Evolutionary conservation across 306 rosid genomes (phyloP).

Genomic region (Medicago arabica): DNA sequence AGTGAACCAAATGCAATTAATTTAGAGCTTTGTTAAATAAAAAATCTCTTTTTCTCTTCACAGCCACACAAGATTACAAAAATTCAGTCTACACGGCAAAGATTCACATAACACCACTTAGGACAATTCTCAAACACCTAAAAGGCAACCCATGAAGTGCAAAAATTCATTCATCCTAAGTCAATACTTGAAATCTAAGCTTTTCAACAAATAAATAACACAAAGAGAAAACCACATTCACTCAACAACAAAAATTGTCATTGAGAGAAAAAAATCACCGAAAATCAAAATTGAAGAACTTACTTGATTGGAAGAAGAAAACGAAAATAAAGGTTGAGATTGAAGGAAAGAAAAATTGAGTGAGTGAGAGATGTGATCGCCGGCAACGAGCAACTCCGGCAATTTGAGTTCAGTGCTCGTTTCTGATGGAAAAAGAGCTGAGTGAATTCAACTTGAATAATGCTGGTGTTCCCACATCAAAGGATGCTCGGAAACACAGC

Average conservation of each 20-base stretch:
- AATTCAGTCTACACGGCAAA: neutral
- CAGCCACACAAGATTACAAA: neutral
- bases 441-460: too few relatives aligned
- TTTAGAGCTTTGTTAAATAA: neutral
- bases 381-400: neutral
- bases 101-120: neutral
- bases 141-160: neutral
- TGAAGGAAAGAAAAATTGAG: too few relatives aligned
- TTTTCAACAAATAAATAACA: neutral
- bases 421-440: neutral
- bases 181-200: neutral
- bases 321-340: neutral
- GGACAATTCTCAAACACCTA: conserved; percentile 6
- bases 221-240: neutral
- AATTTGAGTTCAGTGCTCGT: neutral
- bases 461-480: too few relatives aligned
- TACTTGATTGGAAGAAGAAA: conserved; percentile 1
- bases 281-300: neutral
- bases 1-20: neutral
- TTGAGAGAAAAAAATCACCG: neutral
- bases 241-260: neutral
- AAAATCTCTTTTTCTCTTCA: neutral
- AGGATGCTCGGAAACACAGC: too few relatives aligned
- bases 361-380: neutral
- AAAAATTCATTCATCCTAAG: neutral